A percentile compares a stretch with the other conserved stretches of the same genome.
These are phyloP conservation scores for Huntiella omanensis DNA, from an alignment of 2,329 filamentous ascomycete genomes.

Conservation along the genomic window DNA sequence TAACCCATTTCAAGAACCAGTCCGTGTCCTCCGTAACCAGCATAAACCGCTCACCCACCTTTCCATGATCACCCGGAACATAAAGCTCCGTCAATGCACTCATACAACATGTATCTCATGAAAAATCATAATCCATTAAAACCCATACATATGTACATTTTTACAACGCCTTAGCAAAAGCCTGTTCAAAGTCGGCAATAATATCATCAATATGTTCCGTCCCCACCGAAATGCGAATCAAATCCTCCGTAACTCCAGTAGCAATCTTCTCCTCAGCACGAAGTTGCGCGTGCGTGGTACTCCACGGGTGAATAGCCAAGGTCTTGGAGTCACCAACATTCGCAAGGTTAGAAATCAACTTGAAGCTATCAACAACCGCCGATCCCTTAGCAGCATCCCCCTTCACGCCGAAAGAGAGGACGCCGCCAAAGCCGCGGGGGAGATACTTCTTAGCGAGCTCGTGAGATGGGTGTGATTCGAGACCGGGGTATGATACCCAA, in stretches of 20 bases:
- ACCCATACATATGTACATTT: too few relatives aligned
- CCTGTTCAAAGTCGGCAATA: conserved; percentile 85
- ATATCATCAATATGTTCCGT: conserved; percentile 97
- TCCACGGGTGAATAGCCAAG: conserved; percentile 86
- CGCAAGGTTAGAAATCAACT: conserved; percentile 85
- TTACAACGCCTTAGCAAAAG: conserved; percentile 29
- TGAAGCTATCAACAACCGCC: conserved; percentile 83
- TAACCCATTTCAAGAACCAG: too few relatives aligned
- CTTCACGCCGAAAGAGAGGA: conserved; percentile 85
- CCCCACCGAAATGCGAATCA: conserved; percentile 87
- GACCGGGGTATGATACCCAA: conserved; percentile 89
- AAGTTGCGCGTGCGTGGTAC: conserved; percentile 86
- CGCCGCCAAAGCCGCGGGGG: conserved; percentile 66
- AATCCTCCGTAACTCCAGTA: conserved; percentile 61
- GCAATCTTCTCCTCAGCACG: conserved; percentile 59
- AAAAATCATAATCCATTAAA: too few relatives aligned
- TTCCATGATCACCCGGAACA: too few relatives aligned
- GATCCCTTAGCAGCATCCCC: conserved; percentile 68
- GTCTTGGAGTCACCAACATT: conserved; percentile 96
- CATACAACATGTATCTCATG: too few relatives aligned
- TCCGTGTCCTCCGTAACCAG: too few relatives aligned
- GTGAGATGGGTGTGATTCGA: conserved; percentile 66
- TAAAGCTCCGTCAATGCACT: too few relatives aligned
- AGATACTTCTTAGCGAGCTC: conserved; percentile 73
- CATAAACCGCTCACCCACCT: too few relatives aligned